These are phyloP conservation scores for Ormosia emarginata DNA, from an alignment of 306 rosid species.

Conservation along the genomic window DNA sequence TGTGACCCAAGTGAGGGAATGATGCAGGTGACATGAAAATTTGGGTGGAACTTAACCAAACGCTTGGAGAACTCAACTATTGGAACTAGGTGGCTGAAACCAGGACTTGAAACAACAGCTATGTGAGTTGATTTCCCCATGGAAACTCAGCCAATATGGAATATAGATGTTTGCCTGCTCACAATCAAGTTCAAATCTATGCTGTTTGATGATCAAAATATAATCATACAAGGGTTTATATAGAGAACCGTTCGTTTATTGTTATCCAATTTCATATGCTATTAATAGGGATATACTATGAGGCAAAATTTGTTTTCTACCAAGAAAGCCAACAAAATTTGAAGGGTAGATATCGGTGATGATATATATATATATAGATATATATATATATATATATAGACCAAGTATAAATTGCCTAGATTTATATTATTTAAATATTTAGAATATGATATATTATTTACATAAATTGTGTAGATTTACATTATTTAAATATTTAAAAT, in stretches of 20 bases:
- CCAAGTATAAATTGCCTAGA: no score
- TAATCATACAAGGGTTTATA: neutral
- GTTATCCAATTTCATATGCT: neutral
- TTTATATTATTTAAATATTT: no score
- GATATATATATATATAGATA: no score
- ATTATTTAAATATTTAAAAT: no score
- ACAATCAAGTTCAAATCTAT: neutral
- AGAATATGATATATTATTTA: no score
- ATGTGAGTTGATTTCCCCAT: slow-evolving; percentile 30
- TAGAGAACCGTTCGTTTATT: neutral
- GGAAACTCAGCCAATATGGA: neutral
- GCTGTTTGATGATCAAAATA: no score
- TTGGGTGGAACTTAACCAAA: slow-evolving; percentile 17
- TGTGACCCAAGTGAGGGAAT: slow-evolving; percentile 34
- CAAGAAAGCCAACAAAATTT: no score
- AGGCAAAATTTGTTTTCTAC: neutral
- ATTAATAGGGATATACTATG: no score
- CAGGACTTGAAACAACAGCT: slow-evolving; percentile 34
- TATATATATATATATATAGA: no score
- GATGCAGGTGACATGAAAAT: slow-evolving; percentile 41
- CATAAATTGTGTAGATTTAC: no score
- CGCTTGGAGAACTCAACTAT: slow-evolving; percentile 34
- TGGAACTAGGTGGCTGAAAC: slow-evolving; percentile 39
- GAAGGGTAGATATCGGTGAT: no score
- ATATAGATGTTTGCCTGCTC: neutral